phyloP scores from a whole-genome alignment of 2,329 filamentous ascomycete species.

The Aspergillus brasiliensis region DNA sequence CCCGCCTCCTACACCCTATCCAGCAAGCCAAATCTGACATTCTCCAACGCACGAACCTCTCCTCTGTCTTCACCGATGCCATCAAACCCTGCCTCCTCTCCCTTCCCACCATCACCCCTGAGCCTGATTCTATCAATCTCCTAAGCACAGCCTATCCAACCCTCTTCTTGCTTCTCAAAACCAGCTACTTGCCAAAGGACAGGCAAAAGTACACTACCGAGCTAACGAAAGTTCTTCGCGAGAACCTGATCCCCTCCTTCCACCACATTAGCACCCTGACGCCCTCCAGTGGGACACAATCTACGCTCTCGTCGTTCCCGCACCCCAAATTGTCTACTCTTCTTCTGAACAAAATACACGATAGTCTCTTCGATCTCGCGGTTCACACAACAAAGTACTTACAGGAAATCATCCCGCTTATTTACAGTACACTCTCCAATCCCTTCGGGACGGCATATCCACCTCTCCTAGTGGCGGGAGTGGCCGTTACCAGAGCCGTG shows the following conservation, averaged over 20 bases:
- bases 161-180: conserved; percentile 59
- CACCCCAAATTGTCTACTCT: conserved; percentile 53
- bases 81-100: conserved; percentile 68
- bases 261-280: conserved; percentile 50
- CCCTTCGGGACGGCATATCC: conserved; percentile 64
- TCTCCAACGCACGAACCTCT: conserved; percentile 45
- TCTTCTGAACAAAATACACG: conserved; percentile 33
- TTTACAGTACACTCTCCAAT: conserved; percentile 66
- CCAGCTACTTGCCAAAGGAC: conserved; percentile 37
- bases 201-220: conserved; percentile 20
- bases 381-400: conserved; percentile 44
- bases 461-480: conserved; percentile 56
- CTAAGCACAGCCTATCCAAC: conserved; percentile 68
- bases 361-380: conserved; percentile 34
- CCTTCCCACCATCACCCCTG: conserved; percentile 75
- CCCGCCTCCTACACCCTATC: conserved; percentile 38
- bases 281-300: conserved; percentile 37
- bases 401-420: conserved; percentile 67
- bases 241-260: conserved; percentile 42
- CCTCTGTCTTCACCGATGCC: conserved; percentile 49
- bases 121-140: conserved; percentile 67
- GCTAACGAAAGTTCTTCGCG: conserved; percentile 34
- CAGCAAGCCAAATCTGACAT: conserved; percentile 41
- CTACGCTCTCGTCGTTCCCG: conserved; percentile 47
- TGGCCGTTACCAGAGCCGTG: conserved; percentile 57